A percentile compares a stretch with the other conserved stretches of the same genome.
Evolutionary conservation across 176 grass and related monocot genomes (phyloP).

Genomic region (Stipa capillata): DNA sequence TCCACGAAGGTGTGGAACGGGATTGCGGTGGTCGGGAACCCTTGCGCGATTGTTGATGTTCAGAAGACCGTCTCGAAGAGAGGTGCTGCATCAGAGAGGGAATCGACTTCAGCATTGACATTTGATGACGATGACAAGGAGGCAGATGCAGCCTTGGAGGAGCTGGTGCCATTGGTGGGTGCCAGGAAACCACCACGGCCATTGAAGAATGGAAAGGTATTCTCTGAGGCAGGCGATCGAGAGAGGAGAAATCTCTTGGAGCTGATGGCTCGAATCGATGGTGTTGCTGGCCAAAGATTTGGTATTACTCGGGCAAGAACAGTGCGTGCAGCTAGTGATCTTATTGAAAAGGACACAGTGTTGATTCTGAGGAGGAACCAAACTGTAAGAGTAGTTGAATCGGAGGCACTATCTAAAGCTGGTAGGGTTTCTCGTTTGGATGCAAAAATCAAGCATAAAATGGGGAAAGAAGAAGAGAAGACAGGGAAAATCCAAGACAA

Average conservation of each 20-base stretch:
- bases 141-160: conserved; percentile 17
- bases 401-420: conserved; percentile 18
- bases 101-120: conserved; percentile 26
- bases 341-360: conserved; percentile 32
- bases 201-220: conserved; percentile 39
- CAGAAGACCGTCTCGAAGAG: conserved; percentile 58
- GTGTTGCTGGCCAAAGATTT: conserved; percentile 42
- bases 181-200: conserved; percentile 50
- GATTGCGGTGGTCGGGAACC: conserved; percentile 70
- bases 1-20: conserved; percentile 73
- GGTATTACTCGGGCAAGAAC: conserved; percentile 37
- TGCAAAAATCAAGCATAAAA: conserved; percentile 24
- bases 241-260: conserved; percentile 81
- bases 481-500: conserved; percentile 2
- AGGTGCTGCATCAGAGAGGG: conserved; percentile 33
- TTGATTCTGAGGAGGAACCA: conserved; percentile 49
- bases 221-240: conserved; percentile 37
- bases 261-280: conserved; percentile 72
- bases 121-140: conserved; percentile 47
- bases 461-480: conserved; percentile 6
- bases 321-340: conserved; percentile 10
- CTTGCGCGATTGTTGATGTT: conserved; percentile 80
- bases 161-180: conserved; percentile 34
- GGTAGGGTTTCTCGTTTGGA: conserved; percentile 18
- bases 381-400: conserved; percentile 37